Percentiles rank a stretch among this genome's conserved stretches.
These are phyloP conservation scores for Geotrichum aggregatum DNA, from an alignment of 1,139 yeast species.

Conservation along the genomic window DNA sequence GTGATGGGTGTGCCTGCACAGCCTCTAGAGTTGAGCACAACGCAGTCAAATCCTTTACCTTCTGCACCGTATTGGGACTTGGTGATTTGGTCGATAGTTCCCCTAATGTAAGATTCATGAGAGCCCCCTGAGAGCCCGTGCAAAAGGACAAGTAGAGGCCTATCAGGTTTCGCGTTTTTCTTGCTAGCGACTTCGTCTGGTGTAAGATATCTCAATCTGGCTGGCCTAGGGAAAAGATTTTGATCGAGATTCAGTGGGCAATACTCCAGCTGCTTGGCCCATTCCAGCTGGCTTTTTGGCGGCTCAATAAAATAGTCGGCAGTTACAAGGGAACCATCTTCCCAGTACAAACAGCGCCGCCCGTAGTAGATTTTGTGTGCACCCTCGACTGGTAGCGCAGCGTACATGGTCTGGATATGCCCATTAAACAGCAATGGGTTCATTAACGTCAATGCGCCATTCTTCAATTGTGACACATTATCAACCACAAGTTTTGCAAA, in stretches of 20 bases:
- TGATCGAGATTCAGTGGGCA: conserved; percentile 45
- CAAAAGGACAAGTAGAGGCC: conserved; percentile 64
- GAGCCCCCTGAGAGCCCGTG: conserved; percentile 94
- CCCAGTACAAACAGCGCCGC: conserved; percentile 61
- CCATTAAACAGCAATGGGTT: conserved; percentile 70
- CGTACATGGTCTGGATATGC: conserved; percentile 66
- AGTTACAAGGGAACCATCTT: conserved; percentile 62
- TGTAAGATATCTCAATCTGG: conserved; percentile 68
- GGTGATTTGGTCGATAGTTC: conserved; percentile 38
- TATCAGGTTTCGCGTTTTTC: conserved; percentile 36
- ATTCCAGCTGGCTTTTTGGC: conserved; percentile 48
- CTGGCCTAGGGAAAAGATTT: conserved; percentile 63
- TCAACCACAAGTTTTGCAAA: conserved; percentile 43
- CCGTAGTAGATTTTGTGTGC: conserved; percentile 66
- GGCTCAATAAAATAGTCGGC: conserved; percentile 66
- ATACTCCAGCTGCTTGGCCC: conserved; percentile 48
- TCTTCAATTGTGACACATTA: conserved; percentile 45
- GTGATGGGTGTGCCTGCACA: conserved; percentile 80
- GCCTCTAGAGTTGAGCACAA: conserved; percentile 78
- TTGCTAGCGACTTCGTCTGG: conserved; percentile 44
- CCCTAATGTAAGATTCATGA: conserved; percentile 79
- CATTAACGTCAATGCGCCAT: conserved; percentile 32
- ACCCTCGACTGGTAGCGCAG: conserved; percentile 52
- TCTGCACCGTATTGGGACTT: conserved; percentile 20
- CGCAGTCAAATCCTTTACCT: conserved; percentile 50